Evolutionary conservation across 1,139 yeast species (phyloP), one percentile per base, ranked within the genome.

Genomic region (Hanseniaspora uvarum): DNA sequence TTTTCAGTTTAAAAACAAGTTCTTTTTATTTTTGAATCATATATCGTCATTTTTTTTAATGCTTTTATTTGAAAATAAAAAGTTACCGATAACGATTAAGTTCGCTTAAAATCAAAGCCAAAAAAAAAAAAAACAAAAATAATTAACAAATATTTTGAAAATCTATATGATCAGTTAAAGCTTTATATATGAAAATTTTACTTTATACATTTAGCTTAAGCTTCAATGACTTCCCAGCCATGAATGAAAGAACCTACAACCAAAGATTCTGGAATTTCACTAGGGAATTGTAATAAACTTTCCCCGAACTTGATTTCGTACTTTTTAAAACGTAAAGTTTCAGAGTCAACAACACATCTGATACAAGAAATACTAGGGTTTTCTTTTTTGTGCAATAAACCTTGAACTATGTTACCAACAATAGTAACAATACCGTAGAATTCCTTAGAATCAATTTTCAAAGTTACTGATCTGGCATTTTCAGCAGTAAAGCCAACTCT

Each of bases 331-430:
- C 53, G 53, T 31, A 50, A 50, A 43, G 53, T 50, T 50, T 51
- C 36, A 52, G 46, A 33, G 10, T 60, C 62, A n/a, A 58, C 55
- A 19, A 59, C 54, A 30, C 62, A 56, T 59, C 69, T 64, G 18
- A 66, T 49, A 23, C 62, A 60, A 55, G 57, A 64, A 23, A 65
- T 49, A 11, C 63, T 66, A 11, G 58, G 56, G 11, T 53, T 48
- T 1, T 58, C 44, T 49, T 70, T 70, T 56, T 74, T 71, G 64
- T 74, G 71, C 21, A 77, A 56, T 18, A 77, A 58, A 1, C 81
- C 83, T 62, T 79, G 82, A 1, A 69, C 62, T 80, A 81, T 79
- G 55, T 72, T 72, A 8, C 83, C 84, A 24, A 76, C 68, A 39
- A 71, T 65, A 18, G 79, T 68, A 26, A 75, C 63, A 50, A 78